Conservation (phyloP, 345 rosid genomes). For the Linum usitatissimum region DNA sequence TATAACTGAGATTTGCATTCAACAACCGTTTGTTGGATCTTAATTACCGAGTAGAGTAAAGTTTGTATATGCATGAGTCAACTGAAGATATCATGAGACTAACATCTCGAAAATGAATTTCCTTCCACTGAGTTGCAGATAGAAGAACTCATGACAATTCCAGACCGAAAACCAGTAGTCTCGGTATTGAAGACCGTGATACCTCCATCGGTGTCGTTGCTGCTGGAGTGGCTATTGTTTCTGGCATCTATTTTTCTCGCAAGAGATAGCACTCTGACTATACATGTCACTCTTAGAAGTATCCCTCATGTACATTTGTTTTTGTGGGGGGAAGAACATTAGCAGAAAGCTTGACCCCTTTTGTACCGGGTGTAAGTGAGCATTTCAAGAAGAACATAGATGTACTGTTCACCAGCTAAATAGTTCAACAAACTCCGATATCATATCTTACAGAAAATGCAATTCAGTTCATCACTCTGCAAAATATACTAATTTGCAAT, state of each 20-base stretch:
- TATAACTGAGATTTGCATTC: not conserved
- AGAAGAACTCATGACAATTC: conserved; percentile 61
- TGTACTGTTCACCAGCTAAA: too few relatives aligned
- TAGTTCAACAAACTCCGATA: too few relatives aligned
- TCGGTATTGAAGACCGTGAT: conserved; percentile 42
- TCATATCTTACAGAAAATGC: too few relatives aligned
- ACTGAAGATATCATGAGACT: too few relatives aligned
- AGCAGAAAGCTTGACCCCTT: too few relatives aligned
- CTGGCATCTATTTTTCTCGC: conserved; percentile 50
- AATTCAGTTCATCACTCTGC: too few relatives aligned
- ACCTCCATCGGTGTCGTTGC: conserved; percentile 55
- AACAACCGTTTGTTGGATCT: not conserved
- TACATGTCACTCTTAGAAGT: too few relatives aligned
- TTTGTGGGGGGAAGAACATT: too few relatives aligned
- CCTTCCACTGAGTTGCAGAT: conserved; percentile 25
- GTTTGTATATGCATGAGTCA: not conserved
- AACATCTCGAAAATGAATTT: not conserved
- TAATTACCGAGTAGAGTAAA: not conserved
- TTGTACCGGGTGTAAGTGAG: too few relatives aligned
- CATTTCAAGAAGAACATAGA: too few relatives aligned
- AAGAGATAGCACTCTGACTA: conserved; percentile 29
- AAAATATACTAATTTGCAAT: too few relatives aligned
- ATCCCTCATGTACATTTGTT: too few relatives aligned
- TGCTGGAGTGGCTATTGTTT: conserved; percentile 58
- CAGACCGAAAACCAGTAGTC: conserved; percentile 32